Conservation (phyloP, 305 asterid genomes). For the Rubia balearica region DNA sequence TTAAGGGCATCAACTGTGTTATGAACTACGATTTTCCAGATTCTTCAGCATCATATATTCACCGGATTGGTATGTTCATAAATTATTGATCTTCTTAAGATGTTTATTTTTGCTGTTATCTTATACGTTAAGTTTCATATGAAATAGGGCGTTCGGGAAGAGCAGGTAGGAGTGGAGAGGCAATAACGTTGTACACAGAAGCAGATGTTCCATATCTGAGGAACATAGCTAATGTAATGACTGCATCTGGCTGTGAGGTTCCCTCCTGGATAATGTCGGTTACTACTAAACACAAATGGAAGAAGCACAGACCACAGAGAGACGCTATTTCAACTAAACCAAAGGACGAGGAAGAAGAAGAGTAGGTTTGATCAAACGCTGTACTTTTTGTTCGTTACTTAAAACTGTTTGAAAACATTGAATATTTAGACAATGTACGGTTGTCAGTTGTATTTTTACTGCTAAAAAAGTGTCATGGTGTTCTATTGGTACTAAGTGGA, state of each 20-base stretch:
- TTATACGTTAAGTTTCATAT: neutral
- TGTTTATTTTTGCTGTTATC: neutral
- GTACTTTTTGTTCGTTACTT: neutral
- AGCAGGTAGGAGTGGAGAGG: conserved; percentile 93
- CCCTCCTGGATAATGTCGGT: conserved; percentile 62
- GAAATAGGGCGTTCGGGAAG: conserved; percentile 73
- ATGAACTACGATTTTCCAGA: conserved; percentile 90
- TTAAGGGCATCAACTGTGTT: conserved; percentile 87
- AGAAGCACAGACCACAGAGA: conserved; percentile 79
- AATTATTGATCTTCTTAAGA: neutral
- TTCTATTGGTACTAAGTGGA: too few relatives aligned
- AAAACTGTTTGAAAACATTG: neutral
- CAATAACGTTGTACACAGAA: conserved; percentile 74
- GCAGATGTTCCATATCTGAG: conserved; percentile 61
- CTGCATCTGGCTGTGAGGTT: conserved; percentile 81
- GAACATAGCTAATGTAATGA: conserved; percentile 74
- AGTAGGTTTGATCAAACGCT: neutral
- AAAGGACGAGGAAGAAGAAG: conserved; percentile 13
- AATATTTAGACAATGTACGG: neutral
- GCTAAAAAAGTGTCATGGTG: too few relatives aligned
- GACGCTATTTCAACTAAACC: conserved; percentile 48
- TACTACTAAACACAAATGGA: conserved; percentile 59
- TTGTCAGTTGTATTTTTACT: neutral
- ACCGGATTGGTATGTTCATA: conserved; percentile 61
- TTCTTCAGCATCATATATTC: conserved; percentile 75